Evolutionary conservation across 495 filamentous ascomycete species (phyloP).

Genomic region (Talaromyces liani): DNA sequence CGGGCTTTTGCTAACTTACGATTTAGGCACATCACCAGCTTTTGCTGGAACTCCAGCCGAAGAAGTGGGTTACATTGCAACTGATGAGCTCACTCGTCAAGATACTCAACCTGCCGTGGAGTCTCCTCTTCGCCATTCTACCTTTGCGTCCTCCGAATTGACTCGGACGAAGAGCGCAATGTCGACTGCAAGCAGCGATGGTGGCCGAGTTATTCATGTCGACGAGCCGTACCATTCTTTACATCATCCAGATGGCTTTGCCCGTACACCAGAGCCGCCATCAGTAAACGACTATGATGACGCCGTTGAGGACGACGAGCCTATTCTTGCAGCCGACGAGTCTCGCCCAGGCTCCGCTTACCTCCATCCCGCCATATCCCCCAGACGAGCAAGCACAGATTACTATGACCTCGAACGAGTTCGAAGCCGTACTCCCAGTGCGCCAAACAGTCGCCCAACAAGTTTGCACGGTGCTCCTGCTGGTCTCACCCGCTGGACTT

Average conservation of each 20-base stretch:
- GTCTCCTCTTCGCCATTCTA: constrained; percentile 51
- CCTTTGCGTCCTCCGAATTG: constrained; percentile 33
- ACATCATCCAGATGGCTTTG: constrained; percentile 57
- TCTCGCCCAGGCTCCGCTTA: constrained; percentile 67
- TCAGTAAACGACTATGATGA: constrained; percentile 21
- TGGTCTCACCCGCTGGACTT: constrained; percentile 40
- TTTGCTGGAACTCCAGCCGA: constrained; percentile 62
- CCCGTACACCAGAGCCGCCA: constrained; percentile 28
- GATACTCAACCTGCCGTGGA: constrained; percentile 41
- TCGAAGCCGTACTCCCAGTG: constrained; percentile 46
- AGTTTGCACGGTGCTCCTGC: constrained; percentile 49
- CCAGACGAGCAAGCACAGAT: constrained; percentile 51
- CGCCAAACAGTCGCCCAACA: constrained; percentile 61
- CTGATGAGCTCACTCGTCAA: constrained; percentile 59
- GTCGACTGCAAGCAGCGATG: constrained; percentile 43
- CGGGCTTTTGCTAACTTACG: not conserved
- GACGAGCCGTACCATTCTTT: constrained; percentile 57
- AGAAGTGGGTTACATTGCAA: constrained; percentile 72
- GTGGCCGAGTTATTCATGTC: constrained; percentile 62
- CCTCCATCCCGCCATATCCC: constrained; percentile 68
- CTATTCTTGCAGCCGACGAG: constrained; percentile 90
- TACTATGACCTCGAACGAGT: constrained; percentile 35
- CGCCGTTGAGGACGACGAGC: constrained; percentile 50
- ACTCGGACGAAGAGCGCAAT: constrained; percentile 19
- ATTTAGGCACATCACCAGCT: constrained; percentile 40